phyloP scores from a whole-genome alignment of 768 basidiomycete species.

The Hygrophoropsis aurantiaca region DNA sequence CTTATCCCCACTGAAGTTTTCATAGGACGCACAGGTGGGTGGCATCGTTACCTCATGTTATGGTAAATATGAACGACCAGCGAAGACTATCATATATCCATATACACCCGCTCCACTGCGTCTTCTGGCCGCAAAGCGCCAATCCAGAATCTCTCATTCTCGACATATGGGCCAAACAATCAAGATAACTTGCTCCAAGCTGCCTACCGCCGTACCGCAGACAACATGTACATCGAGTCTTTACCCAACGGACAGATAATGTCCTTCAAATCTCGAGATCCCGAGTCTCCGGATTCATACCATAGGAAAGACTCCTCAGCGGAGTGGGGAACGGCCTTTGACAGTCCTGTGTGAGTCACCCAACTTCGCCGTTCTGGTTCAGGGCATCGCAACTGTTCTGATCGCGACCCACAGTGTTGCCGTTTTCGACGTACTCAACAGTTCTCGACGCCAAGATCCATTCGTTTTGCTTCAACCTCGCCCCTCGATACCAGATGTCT shows the following conservation, averaged over 20 bases:
- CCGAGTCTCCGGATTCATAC: constrained; percentile 26
- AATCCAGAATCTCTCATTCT: constrained; percentile 84
- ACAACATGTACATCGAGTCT: constrained; percentile 79
- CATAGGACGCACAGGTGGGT: constrained; percentile 66
- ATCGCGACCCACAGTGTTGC: constrained; percentile 60
- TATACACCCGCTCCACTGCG: constrained; percentile 57
- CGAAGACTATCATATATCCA: constrained; percentile 87
- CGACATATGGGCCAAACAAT: constrained; percentile 91
- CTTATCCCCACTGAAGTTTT: constrained; percentile 46
- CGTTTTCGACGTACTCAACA: constrained; percentile 72
- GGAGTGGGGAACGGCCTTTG: constrained; percentile 62
- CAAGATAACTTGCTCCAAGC: constrained; percentile 74
- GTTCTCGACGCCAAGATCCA: constrained; percentile 49
- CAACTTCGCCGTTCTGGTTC: background rate
- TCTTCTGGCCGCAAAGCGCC: constrained; percentile 38
- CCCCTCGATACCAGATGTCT: constrained; percentile 69
- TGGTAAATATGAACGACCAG: constrained; percentile 6
- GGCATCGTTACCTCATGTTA: background rate
- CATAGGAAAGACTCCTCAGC: constrained; percentile 35
- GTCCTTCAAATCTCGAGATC: constrained; percentile 56
- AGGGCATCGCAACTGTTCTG: background rate
- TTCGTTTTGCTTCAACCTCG: constrained; percentile 89
- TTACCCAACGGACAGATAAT: constrained; percentile 78
- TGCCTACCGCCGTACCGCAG: constrained; percentile 72
- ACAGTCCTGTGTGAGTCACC: constrained; percentile 62